These are phyloP conservation scores for Geotrichum klebahnii DNA, from an alignment of 1,139 yeast genomes.

Conservation along the genomic window DNA sequence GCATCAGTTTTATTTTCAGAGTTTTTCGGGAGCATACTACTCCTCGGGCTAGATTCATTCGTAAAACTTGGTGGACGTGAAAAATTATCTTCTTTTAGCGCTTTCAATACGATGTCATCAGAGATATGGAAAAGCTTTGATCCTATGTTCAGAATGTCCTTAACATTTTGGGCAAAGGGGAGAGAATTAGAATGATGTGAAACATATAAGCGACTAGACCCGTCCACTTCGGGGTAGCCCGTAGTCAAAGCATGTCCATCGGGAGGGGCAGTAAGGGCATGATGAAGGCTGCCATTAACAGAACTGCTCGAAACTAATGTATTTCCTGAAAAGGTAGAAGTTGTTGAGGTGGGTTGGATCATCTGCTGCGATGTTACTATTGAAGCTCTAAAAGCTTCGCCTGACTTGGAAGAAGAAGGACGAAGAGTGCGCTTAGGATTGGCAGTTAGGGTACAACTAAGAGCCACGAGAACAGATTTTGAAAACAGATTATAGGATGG, in stretches of 20 bases:
- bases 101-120: conserved; percentile 54
- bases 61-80: background rate
- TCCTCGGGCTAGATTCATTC: background rate
- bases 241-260: conserved; percentile 35
- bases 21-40: background rate
- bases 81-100: conserved; percentile 39
- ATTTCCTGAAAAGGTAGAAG: conserved; percentile 17
- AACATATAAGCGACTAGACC: conserved; percentile 38
- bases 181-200: conserved; percentile 43
- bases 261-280: background rate
- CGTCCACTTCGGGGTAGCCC: conserved; percentile 40
- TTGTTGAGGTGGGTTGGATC: conserved; percentile 17
- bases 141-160: conserved; percentile 59
- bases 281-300: conserved; percentile 23
- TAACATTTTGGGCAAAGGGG: conserved; percentile 48
- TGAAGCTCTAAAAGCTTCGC: conserved; percentile 1
- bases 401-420: conserved; percentile 8
- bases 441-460: conserved; percentile 17
- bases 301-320: conserved; percentile 41
- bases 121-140: conserved; percentile 51
- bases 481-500: conserved; percentile 55
- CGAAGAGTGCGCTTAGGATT: conserved; percentile 21
- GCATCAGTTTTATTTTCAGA: background rate
- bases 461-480: conserved; percentile 45
- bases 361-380: conserved; percentile 8